A percentile compares a stretch with the other conserved stretches of the same genome.
phyloP scores from a whole-genome alignment of 495 filamentous ascomycete genomes.

The Talaromyces liani region DNA sequence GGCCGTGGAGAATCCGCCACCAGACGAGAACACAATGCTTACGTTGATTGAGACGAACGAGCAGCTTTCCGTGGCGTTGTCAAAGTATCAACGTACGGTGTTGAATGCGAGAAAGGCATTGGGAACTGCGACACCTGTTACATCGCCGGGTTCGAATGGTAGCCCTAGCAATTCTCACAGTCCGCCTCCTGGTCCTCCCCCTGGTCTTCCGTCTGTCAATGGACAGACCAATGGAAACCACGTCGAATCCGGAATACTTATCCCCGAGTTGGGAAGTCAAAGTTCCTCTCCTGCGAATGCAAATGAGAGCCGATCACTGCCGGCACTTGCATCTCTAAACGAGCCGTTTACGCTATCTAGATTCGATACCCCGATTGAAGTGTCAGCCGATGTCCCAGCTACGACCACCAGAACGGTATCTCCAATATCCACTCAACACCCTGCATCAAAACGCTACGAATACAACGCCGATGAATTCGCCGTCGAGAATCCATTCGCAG shows the following conservation, averaged over 20 bases:
- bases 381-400: background rate
- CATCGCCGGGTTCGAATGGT: conserved; percentile 11
- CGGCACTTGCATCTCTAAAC: conserved; percentile 6
- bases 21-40: conserved; percentile 88
- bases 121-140: conserved; percentile 11
- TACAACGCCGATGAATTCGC: conserved; percentile 38
- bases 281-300: background rate
- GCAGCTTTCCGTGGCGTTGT: conserved; percentile 67
- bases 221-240: background rate
- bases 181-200: background rate
- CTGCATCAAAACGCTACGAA: conserved; percentile 18
- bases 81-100: conserved; percentile 72
- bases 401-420: background rate
- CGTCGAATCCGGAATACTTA: background rate
- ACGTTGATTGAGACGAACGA: conserved; percentile 94
- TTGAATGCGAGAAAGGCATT: conserved; percentile 55
- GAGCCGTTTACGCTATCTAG: background rate
- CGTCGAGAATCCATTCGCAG: conserved; percentile 41
- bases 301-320: conserved; percentile 5
- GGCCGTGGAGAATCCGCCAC: conserved; percentile 62
- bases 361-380: conserved; percentile 6
- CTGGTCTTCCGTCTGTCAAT: background rate
- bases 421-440: background rate
- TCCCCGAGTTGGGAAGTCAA: background rate
- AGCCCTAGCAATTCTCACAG: background rate